These are phyloP conservation scores for Periconia sp. DNA, from an alignment of 2,329 filamentous ascomycete species.

Conservation along the genomic window DNA sequence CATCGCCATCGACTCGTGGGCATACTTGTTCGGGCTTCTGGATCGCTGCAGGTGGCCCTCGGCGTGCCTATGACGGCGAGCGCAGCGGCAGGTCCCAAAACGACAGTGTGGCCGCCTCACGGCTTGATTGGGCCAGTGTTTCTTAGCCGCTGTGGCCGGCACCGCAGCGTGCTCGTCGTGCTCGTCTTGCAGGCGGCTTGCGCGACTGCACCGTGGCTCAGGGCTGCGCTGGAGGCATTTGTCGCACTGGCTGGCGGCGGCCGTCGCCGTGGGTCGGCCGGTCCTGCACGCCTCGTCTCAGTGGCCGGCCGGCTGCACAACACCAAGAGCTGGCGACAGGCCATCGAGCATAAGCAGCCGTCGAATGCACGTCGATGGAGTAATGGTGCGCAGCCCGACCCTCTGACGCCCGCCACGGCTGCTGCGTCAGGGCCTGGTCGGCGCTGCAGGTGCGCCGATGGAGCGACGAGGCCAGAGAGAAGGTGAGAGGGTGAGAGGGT, in stretches of 20 bases:
- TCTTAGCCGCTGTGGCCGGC: constrained; percentile 34
- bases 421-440: constrained; percentile 6
- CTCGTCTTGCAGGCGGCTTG: constrained; percentile 24
- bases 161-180: constrained; percentile 12
- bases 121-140: constrained; percentile 37
- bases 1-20: constrained; percentile 21
- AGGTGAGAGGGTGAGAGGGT: constrained; percentile 2
- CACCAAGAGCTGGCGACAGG: constrained; percentile 7
- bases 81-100: constrained; percentile 24
- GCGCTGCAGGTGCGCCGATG: constrained; percentile 11
- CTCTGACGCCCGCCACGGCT: constrained; percentile 7
- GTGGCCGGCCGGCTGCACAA: constrained; percentile 1
- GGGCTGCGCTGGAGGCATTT: constrained; percentile 6
- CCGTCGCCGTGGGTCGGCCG: constrained; percentile 3
- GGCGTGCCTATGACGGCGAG: constrained; percentile 27
- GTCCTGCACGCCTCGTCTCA: constrained; percentile 7
- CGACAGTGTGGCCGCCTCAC: constrained; percentile 18
- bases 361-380: constrained; percentile 6
- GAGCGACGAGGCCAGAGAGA: constrained; percentile 6
- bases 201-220: constrained; percentile 28
- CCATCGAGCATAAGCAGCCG: constrained; percentile 14
- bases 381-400: constrained; percentile 7
- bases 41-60: constrained; percentile 27
- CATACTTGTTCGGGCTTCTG: constrained; percentile 24
- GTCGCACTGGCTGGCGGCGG: background rate